Conservation (phyloP, 352 stramenopile species). For the Phytophthora fragariae region DNA sequence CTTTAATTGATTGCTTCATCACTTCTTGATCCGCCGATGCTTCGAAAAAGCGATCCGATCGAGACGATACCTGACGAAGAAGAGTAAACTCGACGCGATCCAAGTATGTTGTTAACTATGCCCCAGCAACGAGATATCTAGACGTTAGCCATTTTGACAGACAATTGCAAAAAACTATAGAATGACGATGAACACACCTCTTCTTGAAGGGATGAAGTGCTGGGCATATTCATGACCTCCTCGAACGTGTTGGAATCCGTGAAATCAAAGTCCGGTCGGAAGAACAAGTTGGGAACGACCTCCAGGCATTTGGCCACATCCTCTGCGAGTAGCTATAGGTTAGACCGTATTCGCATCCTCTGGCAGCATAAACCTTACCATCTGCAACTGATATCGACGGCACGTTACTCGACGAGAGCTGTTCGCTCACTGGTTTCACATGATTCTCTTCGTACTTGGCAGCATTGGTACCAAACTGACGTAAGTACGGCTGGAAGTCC, state of each 20-base stretch:
- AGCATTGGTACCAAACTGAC: constrained; percentile 70
- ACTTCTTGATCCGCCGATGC: constrained; percentile 86
- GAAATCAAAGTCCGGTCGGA: constrained; percentile 79
- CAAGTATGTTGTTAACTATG: constrained; percentile 78
- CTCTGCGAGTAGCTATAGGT: constrained; percentile 46
- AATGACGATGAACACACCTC: constrained; percentile 42
- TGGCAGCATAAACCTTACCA: constrained; percentile 38
- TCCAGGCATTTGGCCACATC: constrained; percentile 84
- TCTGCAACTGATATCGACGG: constrained; percentile 82
- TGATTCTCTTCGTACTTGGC: constrained; percentile 83
- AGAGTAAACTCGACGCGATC: constrained; percentile 89
- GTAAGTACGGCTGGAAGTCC: constrained; percentile 85
- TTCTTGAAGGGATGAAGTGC: constrained; percentile 65
- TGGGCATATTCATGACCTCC: constrained; percentile 79
- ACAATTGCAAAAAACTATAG: not conserved
- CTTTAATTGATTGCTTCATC: constrained; percentile 84
- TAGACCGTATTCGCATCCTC: not conserved
- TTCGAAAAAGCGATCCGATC: constrained; percentile 88
- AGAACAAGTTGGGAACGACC: constrained; percentile 82
- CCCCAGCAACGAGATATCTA: constrained; percentile 2
- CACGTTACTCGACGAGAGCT: constrained; percentile 87
- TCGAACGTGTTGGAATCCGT: constrained; percentile 83
- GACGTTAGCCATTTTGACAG: not conserved
- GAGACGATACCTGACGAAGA: constrained; percentile 84
- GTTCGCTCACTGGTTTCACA: constrained; percentile 74